Evolutionary conservation across 495 filamentous ascomycete species (phyloP).

Genomic region (Podospora appendiculata): DNA sequence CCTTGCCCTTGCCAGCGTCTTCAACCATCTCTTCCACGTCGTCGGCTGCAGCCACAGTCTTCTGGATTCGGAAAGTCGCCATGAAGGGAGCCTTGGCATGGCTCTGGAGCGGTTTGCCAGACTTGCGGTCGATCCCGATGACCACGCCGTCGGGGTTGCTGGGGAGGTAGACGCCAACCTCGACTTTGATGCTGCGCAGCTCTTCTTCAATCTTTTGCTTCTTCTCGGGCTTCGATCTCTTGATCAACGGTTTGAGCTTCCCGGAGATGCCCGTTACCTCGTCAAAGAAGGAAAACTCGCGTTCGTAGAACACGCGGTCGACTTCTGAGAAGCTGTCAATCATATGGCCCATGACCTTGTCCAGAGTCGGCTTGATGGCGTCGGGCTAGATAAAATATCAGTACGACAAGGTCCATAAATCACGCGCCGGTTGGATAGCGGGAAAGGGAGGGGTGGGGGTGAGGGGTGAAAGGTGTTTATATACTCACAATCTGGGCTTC

Average conservation of each 20-base stretch:
- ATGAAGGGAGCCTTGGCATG: conserved; percentile 98
- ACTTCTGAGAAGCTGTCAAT: conserved; percentile 68
- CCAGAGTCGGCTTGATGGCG: conserved; percentile 83
- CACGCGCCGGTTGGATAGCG: background rate
- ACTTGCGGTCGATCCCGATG: conserved; percentile 94
- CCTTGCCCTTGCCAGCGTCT: conserved; percentile 24
- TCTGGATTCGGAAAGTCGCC: conserved; percentile 96
- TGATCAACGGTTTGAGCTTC: conserved; percentile 89
- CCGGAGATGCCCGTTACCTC: conserved; percentile 94
- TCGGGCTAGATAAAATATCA: conserved; percentile 60
- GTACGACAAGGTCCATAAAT: conserved; percentile 5
- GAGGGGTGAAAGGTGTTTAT: too few species aligned
- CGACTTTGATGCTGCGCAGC: conserved; percentile 89
- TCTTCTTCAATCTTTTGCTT: conserved; percentile 99
- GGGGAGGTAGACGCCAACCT: conserved; percentile 93
- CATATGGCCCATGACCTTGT: conserved; percentile 80
- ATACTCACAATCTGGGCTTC: conserved; percentile 72
- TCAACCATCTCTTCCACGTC: conserved; percentile 38
- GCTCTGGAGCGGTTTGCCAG: conserved; percentile 91
- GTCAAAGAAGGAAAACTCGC: conserved; percentile 95
- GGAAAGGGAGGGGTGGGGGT: too few species aligned
- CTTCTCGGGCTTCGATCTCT: conserved; percentile 89
- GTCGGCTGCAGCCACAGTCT: conserved; percentile 48
- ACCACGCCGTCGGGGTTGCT: conserved; percentile 96
- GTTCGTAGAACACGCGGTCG: conserved; percentile 83